phyloP scores from a whole-genome alignment of 1,284 basidiomycete genomes.

The Moesziomyces antarcticus region DNA sequence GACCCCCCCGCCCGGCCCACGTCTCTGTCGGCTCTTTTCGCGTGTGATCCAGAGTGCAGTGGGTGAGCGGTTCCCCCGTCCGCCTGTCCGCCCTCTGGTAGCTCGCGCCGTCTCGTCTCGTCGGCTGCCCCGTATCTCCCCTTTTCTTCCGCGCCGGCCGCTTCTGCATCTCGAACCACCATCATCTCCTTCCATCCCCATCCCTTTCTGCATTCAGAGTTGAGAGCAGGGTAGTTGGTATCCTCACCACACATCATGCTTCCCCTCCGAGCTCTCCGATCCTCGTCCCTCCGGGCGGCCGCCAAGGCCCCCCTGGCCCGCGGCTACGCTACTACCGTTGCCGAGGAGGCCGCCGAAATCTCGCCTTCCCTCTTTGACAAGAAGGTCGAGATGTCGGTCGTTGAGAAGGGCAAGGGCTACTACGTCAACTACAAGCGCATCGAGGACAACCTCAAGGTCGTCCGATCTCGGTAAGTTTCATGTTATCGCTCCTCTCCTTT shows the following conservation, averaged over 20 bases:
- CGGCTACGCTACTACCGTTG: conserved; percentile 63
- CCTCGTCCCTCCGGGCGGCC: conserved; percentile 50
- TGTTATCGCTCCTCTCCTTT: background rate
- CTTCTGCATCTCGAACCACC: conserved; percentile 12
- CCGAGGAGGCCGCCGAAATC: conserved; percentile 63
- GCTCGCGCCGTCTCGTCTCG: background rate
- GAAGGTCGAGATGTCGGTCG: conserved; percentile 66
- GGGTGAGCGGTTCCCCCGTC: too few relatives aligned
- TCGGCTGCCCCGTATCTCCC: conserved; percentile 8
- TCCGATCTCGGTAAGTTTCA: conserved; percentile 60
- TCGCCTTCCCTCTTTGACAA: conserved; percentile 59
- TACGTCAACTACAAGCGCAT: conserved; percentile 67
- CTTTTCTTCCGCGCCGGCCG: conserved; percentile 3
- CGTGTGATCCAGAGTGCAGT: conserved; percentile 13
- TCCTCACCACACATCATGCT: conserved; percentile 45
- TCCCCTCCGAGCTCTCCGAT: conserved; percentile 52
- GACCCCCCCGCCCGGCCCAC: conserved; percentile 9
- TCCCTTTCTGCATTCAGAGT: conserved; percentile 10
- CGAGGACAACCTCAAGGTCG: conserved; percentile 67
- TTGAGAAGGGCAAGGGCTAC: conserved; percentile 67
- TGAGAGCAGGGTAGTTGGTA: conserved; percentile 51
- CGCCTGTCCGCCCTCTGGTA: background rate
- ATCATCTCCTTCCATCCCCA: conserved; percentile 13
- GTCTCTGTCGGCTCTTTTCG: conserved; percentile 40
- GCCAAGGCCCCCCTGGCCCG: conserved; percentile 53